Percentiles rank a stretch among this genome's conserved stretches.
Evolutionary conservation across 306 rosid species (phyloP).

Genomic region (Ormosia emarginata): DNA sequence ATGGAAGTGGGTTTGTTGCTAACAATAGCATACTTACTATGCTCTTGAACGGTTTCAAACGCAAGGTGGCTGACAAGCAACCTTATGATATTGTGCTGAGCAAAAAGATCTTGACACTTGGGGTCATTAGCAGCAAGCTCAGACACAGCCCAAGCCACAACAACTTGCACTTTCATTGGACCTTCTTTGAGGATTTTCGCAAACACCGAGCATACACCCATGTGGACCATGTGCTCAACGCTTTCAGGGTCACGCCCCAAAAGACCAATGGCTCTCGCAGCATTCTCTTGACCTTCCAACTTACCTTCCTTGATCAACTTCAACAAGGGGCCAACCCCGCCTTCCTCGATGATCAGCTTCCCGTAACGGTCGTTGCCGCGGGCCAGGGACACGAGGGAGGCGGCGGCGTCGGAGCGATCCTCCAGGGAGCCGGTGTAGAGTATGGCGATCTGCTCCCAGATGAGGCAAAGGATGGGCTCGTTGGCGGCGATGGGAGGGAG

Average conservation of each 20-base stretch:
- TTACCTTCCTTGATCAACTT: slow-evolving; percentile 73
- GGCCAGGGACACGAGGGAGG: slow-evolving; percentile 68
- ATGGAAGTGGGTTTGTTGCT: slow-evolving; percentile 62
- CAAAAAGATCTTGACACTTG: slow-evolving; percentile 81
- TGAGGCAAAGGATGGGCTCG: slow-evolving; percentile 73
- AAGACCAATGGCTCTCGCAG: slow-evolving; percentile 65
- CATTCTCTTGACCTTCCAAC: slow-evolving; percentile 71
- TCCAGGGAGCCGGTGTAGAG: slow-evolving; percentile 56
- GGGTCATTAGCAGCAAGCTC: slow-evolving; percentile 67
- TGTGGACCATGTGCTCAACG: slow-evolving; percentile 64
- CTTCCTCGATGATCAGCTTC: slow-evolving; percentile 74
- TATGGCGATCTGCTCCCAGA: slow-evolving; percentile 88
- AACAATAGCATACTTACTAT: slow-evolving; percentile 70
- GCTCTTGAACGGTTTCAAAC: slow-evolving; percentile 85
- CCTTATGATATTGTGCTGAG: slow-evolving; percentile 73
- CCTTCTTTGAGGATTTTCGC: slow-evolving; percentile 77
- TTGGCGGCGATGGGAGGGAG: slow-evolving; percentile 86
- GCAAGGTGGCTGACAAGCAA: slow-evolving; percentile 88
- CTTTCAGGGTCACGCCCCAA: slow-evolving; percentile 73
- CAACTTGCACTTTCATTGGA: slow-evolving; percentile 71
- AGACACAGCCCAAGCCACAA: slow-evolving; percentile 79
- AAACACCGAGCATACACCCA: slow-evolving; percentile 67
- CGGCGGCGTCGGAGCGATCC: slow-evolving; percentile 77
- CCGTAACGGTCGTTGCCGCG: slow-evolving; percentile 67
- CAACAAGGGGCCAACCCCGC: slow-evolving; percentile 70